Evolutionary conservation across 768 basidiomycete species (phyloP), one percentile per base, ranked within the genome.

Genomic region (Pleurotus giganteus): DNA sequence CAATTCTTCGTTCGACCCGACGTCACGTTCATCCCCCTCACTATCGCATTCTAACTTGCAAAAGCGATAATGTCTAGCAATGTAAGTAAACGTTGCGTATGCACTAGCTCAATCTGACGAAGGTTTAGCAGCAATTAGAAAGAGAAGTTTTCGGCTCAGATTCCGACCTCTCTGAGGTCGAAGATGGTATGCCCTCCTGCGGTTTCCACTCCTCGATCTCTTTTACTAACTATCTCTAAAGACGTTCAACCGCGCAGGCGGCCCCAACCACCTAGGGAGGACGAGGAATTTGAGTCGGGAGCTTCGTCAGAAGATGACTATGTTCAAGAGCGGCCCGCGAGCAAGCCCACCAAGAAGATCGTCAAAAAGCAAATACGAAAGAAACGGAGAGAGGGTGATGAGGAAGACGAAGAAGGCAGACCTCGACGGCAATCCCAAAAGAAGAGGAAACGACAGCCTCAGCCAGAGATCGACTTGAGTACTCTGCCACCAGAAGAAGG

Each of bases 91-190:
- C 12, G 12, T 17, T 41, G 12, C 39, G 39, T 17, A 15, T 17
- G 34, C n/a, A 11, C 34, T 11, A 7, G 13, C 15, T 41, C 39
- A 7, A 15, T 41, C 19, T 7, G 13, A 15, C 12, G 19, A 11
- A 41, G 11, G 19, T 27, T 27, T 47, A 7, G 1, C 21, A 51
- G 34, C 32, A 17, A 45, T 24, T 51, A 24, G 85, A 81, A 55
- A 84, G 82, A 47, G 85, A 87, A 63, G 86, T 92, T 55, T 94
- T 93, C 64, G 88, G 88, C 34, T 87, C 85, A 15, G 89, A 89
- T 62, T 91, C 91, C 2, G 93, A 95, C 58, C 81, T 92, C 7
- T 92, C 90, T 7, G 85, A 85, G 55, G 88, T 88, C 58, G 86
- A 89, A 32, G 83, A 81, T n/a, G 77, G 79, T 80, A 36, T 11